A percentile compares a stretch with the other conserved stretches of the same genome.
phyloP scores from a whole-genome alignment of 495 filamentous ascomycete species.

The Xylaria flabelliformis region DNA sequence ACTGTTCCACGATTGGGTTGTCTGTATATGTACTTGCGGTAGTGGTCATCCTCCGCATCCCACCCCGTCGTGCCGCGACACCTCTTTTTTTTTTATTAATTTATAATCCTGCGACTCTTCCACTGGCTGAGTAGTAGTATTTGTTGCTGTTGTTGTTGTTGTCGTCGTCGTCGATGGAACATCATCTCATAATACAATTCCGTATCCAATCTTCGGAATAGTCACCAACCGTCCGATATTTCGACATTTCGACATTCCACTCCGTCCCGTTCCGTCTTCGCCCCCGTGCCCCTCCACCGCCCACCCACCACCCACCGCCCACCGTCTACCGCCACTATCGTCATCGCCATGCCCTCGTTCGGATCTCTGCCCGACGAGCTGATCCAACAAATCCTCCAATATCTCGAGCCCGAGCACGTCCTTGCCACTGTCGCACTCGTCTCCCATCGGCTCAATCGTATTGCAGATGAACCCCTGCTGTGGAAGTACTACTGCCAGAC shows the following conservation, averaged over 20 bases:
- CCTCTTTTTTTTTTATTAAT: neutral
- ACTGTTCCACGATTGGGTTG: constrained; percentile 24
- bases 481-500: constrained; percentile 78
- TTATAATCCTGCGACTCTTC: neutral
- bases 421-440: constrained; percentile 60
- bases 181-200: neutral
- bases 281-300: neutral
- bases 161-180: neutral
- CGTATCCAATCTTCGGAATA: neutral
- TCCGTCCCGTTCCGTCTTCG: neutral
- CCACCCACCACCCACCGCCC: neutral
- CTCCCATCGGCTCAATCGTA: constrained; percentile 66
- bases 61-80: neutral
- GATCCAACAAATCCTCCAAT: constrained; percentile 69
- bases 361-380: constrained; percentile 72
- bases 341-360: constrained; percentile 41
- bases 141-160: neutral
- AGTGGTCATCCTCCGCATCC: constrained; percentile 3
- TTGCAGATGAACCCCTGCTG: constrained; percentile 72
- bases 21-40: neutral
- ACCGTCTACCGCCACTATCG: neutral
- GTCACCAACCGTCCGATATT: neutral
- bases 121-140: too few species aligned
- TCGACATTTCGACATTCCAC: too few species aligned
- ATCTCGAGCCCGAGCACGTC: constrained; percentile 61